Evolutionary conservation across 805 yeast species (phyloP), one percentile per base, ranked within the genome.

Genomic region (Candida succiphila): DNA sequence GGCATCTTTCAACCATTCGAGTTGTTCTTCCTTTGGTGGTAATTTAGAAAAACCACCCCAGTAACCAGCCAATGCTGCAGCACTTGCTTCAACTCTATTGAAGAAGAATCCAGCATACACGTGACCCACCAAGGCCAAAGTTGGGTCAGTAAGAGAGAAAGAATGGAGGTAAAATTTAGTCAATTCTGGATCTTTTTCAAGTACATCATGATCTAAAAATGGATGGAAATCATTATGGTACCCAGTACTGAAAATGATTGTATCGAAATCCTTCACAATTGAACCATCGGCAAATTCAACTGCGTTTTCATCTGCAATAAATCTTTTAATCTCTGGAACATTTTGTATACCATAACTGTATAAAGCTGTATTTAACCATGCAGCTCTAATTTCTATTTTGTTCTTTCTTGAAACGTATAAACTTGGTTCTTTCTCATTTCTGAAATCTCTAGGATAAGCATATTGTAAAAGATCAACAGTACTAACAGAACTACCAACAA

Each of bases 401-500:
- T 10, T 10, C 10, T 21, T 21, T 7, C 10, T 10, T 21, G 23
- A 21, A 8, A 21, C 23, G 7, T 21, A 8, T 8, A 8, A 21
- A 7, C 10, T 21, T 21, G 7, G 10, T 21, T 21, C 23, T 8
- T 21, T 7, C 10, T 21, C 23, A 21, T 10, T 7, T 21, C 23
- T 21, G 7, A 10, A 21, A 8, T 21, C 23, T 14, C 25, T 33
- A 10, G 65, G 51, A 21, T 52, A 34, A 13, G 58, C 43, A 37
- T 67, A 67, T 43, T 67, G 72, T 10, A 65, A 45, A 5, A 69
- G 42, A 45, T 84, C 94, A 14, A 72, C 67, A 8, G 86, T 92
- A 36, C 83, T 72, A 4, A 86, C 73, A 15, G 75, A 70, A 40
- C 72, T 36, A 14, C 54, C 58, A 14, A 53, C 46, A 12, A 52